Percentiles rank a stretch among this genome's conserved stretches.
phyloP scores from a whole-genome alignment of 106 monocot species.

The Apostasia shenzhenica region DNA sequence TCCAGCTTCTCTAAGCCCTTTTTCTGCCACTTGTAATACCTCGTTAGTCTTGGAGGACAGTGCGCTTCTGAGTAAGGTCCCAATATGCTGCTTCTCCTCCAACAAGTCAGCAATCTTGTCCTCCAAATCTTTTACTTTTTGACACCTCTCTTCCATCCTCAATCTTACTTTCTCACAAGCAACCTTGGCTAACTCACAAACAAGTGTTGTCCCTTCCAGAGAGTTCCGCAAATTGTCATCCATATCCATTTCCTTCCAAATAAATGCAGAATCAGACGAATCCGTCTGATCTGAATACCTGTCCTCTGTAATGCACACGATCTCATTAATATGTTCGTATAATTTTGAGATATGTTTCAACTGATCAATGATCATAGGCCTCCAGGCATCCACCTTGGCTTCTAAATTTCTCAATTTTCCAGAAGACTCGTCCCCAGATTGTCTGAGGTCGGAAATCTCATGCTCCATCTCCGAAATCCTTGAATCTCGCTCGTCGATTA shows the following conservation, averaged over 20 bases:
- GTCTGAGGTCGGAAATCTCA: constrained; percentile 34
- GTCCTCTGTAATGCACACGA: constrained; percentile 25
- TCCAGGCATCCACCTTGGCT: constrained; percentile 54
- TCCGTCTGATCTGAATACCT: constrained; percentile 23
- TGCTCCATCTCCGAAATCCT: constrained; percentile 32
- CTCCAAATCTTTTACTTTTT: constrained; percentile 28
- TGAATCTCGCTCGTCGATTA: constrained; percentile 30
- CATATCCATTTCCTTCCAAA: constrained; percentile 69
- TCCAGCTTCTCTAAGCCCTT: constrained; percentile 71
- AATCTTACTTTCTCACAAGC: constrained; percentile 55
- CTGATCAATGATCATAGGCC: constrained; percentile 67
- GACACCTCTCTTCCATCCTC: constrained; percentile 28
- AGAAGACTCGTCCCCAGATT: constrained; percentile 38
- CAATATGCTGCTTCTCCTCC: constrained; percentile 84
- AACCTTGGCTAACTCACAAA: constrained; percentile 46
- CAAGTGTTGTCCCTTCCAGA: constrained; percentile 46
- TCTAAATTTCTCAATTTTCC: constrained; percentile 44
- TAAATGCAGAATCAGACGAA: constrained; percentile 47
- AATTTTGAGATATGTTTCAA: constrained; percentile 57
- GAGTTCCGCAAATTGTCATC: constrained; percentile 50
- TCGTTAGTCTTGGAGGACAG: constrained; percentile 60
- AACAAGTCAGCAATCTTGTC: constrained; percentile 47
- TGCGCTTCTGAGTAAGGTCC: constrained; percentile 77
- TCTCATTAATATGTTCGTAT: constrained; percentile 40
- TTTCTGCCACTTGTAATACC: constrained; percentile 67